Conservation (phyloP, 441 rosid species). For the Eugenia klotzschiana region DNA sequence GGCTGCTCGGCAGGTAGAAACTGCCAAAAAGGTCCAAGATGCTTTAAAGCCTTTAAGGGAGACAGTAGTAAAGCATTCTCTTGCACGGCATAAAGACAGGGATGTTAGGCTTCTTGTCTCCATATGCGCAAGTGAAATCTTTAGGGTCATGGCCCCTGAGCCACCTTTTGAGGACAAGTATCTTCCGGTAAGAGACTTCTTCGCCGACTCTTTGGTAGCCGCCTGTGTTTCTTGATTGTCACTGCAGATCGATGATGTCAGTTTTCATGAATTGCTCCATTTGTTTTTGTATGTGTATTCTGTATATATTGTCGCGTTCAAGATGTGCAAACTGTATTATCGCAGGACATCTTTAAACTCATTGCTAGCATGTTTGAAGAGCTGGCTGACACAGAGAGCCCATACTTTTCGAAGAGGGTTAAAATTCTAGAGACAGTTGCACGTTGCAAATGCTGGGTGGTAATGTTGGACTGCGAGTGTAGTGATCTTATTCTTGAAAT, state of each 20-base stretch:
- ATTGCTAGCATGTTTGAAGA: conserved; percentile 46
- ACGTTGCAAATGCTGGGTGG: conserved; percentile 58
- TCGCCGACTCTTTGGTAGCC: not conserved
- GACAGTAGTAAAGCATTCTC: conserved; percentile 42
- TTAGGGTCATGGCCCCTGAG: conserved; percentile 71
- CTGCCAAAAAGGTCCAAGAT: conserved; percentile 19
- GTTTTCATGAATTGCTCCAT: not conserved
- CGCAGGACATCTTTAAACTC: conserved; percentile 63
- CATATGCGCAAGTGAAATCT: conserved; percentile 55
- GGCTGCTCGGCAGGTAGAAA: conserved; percentile 19
- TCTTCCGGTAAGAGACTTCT: conserved; percentile 39
- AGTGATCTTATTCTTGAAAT: conserved; percentile 51
- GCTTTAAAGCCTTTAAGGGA: conserved; percentile 41
- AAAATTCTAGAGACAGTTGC: conserved; percentile 74
- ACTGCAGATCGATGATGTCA: not conserved
- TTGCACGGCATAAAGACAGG: conserved; percentile 48
- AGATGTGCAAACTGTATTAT: not conserved
- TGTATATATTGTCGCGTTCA: not conserved
- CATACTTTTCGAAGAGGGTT: conserved; percentile 66
- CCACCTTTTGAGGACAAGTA: conserved; percentile 64
- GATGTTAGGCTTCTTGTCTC: conserved; percentile 69
- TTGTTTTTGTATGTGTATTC: not conserved
- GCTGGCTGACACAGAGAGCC: conserved; percentile 48
- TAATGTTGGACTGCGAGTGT: conserved; percentile 64
- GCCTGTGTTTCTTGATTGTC: not conserved